Evolutionary conservation across 331 rosid genomes (phyloP), one percentile per base, ranked within the genome.

Genomic region (Arachis monticola): DNA sequence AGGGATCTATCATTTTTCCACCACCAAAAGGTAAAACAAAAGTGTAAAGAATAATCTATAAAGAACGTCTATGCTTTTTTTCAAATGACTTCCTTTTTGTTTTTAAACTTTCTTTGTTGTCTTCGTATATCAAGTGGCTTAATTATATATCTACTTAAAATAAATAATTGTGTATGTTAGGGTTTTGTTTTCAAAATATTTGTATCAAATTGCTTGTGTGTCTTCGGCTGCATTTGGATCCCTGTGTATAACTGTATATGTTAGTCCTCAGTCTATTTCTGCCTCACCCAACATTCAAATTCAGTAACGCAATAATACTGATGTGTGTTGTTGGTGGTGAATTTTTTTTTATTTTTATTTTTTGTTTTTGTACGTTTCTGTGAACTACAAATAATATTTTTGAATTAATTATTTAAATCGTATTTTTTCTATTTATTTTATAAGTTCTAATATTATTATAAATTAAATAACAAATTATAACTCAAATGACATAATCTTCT

Each of bases 11-110:
- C 35, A 32, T 56, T 17, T 56, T 9, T 3, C 61, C 61, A 56
- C 32, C 8, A 14, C 61, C 6, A 56, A 14, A 57, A 57, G 61
- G 61, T 57, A 57, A 57, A 22, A 17, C 61, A 22, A 57, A 14
- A 17, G 61, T 17, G 61, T 57, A 64, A 64, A 35, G 22, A 35
- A 35, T 35, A 35, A 64, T 12, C 52, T n/a, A 64, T 42, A 64
- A 64, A 5, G 47, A 65, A 17, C 6, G 12, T 40, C 1, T 14
- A 3, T 22, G 2, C 56, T 65, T 65, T 65, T 65, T 65, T 65
- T 65, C 22, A 65, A 30, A 17, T 17, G 70, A 65, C 70, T 14
- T 17, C 22, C 22, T 64, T 7, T 14, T 64, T 44, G 3, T 65
- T 45, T 14, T 44, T 44, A 4, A 17, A 44, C 70, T 65, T 65